Conservation (phyloP, 495 filamentous ascomycete species). For the Coniosporium apollinis region DNA sequence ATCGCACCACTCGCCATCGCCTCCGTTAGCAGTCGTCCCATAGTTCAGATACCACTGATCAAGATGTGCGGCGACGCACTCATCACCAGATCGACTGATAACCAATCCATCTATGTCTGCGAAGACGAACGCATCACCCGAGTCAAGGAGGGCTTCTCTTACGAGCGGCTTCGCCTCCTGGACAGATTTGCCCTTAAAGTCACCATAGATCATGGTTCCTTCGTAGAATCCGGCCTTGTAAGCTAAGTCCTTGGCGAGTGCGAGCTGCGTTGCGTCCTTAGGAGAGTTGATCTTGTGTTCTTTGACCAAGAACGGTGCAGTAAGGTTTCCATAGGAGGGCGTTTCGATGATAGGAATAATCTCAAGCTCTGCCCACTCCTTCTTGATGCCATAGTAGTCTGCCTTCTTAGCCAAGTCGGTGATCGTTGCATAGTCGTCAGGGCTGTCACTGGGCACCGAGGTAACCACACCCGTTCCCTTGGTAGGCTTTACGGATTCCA, state of each 20-base stretch:
- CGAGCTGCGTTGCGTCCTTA: slow-evolving; percentile 78
- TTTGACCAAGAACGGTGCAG: slow-evolving; percentile 70
- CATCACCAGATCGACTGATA: slow-evolving; percentile 69
- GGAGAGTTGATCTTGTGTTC: slow-evolving; percentile 92
- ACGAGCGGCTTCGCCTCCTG: slow-evolving; percentile 77
- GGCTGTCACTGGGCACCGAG: slow-evolving; percentile 86
- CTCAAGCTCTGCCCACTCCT: slow-evolving; percentile 87
- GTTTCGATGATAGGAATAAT: slow-evolving; percentile 81
- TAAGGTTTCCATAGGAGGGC: slow-evolving; percentile 71
- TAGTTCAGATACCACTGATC: slow-evolving; percentile 98
- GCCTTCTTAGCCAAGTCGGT: slow-evolving; percentile 84
- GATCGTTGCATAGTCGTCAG: slow-evolving; percentile 86
- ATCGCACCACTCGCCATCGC: slow-evolving; percentile 54
- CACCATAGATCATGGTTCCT: slow-evolving; percentile 76
- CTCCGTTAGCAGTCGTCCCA: slow-evolving; percentile 44
- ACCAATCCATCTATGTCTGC: slow-evolving; percentile 84
- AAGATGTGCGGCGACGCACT: slow-evolving; percentile 80
- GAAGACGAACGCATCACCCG: slow-evolving; percentile 73
- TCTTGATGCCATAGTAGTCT: slow-evolving; percentile 93
- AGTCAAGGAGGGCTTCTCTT: slow-evolving; percentile 57
- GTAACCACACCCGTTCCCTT: slow-evolving; percentile 97
- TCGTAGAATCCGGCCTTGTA: slow-evolving; percentile 98
- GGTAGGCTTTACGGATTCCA: slow-evolving; percentile 78
- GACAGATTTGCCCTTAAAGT: slow-evolving; percentile 77
- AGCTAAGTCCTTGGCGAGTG: slow-evolving; percentile 85